Percentiles rank a stretch among this genome's conserved stretches.
These are phyloP conservation scores for Starmera stellimalicola DNA, from an alignment of 1,139 yeast genomes.

Conservation along the genomic window DNA sequence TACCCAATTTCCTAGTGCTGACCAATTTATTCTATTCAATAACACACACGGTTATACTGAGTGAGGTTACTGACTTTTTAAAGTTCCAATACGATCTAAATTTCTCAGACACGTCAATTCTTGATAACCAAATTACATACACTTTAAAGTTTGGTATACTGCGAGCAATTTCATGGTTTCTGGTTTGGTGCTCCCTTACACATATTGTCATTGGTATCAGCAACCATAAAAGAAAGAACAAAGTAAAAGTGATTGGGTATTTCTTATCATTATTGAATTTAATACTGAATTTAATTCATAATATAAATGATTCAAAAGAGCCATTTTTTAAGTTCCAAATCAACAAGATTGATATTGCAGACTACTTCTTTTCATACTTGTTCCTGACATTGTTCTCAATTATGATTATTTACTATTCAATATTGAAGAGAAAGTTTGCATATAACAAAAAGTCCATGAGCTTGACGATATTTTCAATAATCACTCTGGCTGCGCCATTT, in stretches of 20 bases:
- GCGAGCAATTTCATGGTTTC: slow-evolving; percentile 25
- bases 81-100: slow-evolving; percentile 29
- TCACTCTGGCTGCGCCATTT: slow-evolving; percentile 24
- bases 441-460: slow-evolving; percentile 32
- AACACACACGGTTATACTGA: slow-evolving; percentile 33
- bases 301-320: slow-evolving; percentile 1
- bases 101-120: slow-evolving; percentile 28
- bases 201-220: slow-evolving; percentile 22
- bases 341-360: slow-evolving; percentile 6
- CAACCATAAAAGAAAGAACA: slow-evolving; percentile 9
- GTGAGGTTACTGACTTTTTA: slow-evolving; percentile 28
- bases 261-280: slow-evolving; percentile 5
- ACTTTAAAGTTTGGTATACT: slow-evolving; percentile 25
- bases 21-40: slow-evolving; percentile 38
- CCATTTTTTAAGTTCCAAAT: not conserved
- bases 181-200: slow-evolving; percentile 32
- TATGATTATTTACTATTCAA: slow-evolving; percentile 7
- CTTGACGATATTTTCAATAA: slow-evolving; percentile 32
- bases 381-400: slow-evolving; percentile 11
- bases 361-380: slow-evolving; percentile 13
- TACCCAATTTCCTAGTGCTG: slow-evolving; percentile 37
- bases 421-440: slow-evolving; percentile 22
- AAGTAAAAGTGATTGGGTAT: slow-evolving; percentile 15
- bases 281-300: slow-evolving; percentile 7
- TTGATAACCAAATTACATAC: slow-evolving; percentile 25